Evolutionary conservation across 495 filamentous ascomycete genomes (phyloP).

Genomic region (Xylaria telfairii): DNA sequence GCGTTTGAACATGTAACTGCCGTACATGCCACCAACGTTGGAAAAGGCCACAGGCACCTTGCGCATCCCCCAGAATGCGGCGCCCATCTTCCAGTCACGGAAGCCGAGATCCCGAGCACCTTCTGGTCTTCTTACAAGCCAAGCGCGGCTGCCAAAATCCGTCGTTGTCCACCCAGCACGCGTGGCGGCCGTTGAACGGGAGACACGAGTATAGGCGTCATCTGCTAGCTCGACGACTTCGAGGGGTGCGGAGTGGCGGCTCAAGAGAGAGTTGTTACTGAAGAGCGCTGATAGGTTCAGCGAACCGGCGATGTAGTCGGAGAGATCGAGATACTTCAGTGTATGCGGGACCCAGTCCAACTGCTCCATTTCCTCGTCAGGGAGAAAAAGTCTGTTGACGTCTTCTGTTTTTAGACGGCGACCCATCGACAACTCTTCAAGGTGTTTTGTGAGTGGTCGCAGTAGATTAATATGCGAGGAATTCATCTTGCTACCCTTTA

Average conservation of each 20-base stretch:
- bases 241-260: constrained; percentile 68
- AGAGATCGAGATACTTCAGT: constrained; percentile 77
- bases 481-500: constrained; percentile 76
- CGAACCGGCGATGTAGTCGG: constrained; percentile 65
- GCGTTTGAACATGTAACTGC: constrained; percentile 78
- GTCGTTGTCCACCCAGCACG: constrained; percentile 69
- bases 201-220: constrained; percentile 69
- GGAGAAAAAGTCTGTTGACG: constrained; percentile 63
- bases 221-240: constrained; percentile 81
- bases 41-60: constrained; percentile 80
- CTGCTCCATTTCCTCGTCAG: constrained; percentile 48
- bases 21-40: constrained; percentile 86
- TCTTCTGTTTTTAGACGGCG: constrained; percentile 70
- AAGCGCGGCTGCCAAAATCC: constrained; percentile 67
- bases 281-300: constrained; percentile 70
- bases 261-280: constrained; percentile 64
- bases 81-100: constrained; percentile 86
- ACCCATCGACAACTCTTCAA: constrained; percentile 80
- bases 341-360: constrained; percentile 64
- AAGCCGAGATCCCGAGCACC: constrained; percentile 54
- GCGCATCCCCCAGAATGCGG: constrained; percentile 85
- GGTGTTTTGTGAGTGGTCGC: constrained; percentile 74
- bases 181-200: constrained; percentile 53
- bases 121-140: constrained; percentile 68
- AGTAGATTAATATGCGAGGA: constrained; percentile 68